Evolutionary conservation across 164 flowering plant genomes (phyloP).

Genomic region (Akebia trifoliata): DNA sequence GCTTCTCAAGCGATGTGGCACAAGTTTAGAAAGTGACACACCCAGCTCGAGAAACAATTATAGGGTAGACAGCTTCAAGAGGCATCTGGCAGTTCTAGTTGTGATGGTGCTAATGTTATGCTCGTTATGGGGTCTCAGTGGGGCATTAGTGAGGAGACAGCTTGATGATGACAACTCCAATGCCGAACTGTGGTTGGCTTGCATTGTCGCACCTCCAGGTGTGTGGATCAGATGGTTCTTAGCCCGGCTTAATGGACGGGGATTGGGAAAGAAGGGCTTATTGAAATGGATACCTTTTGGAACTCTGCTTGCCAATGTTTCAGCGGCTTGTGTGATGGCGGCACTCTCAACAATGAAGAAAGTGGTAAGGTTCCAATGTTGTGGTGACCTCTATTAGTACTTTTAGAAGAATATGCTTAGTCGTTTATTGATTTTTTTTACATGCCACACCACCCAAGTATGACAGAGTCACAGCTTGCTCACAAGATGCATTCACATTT

Average conservation of each 20-base stretch:
- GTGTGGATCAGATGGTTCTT: slow-evolving; percentile 91
- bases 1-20: slow-evolving; percentile 26
- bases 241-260: slow-evolving; percentile 79
- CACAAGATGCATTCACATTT: too few species aligned
- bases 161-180: slow-evolving; percentile 32
- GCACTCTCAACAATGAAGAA: slow-evolving; percentile 57
- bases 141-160: slow-evolving; percentile 29
- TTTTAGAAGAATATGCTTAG: too few species aligned
- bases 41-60: slow-evolving; percentile 14
- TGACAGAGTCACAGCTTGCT: too few species aligned
- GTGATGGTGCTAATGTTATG: slow-evolving; percentile 34
- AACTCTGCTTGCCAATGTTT: slow-evolving; percentile 73
- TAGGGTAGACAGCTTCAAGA: slow-evolving; percentile 31
- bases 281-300: slow-evolving; percentile 90
- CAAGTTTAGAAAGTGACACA: slow-evolving; percentile 6
- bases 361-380: slow-evolving; percentile 37
- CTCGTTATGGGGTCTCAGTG: slow-evolving; percentile 51
- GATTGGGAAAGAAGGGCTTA: slow-evolving; percentile 45
- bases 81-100: slow-evolving; percentile 32
- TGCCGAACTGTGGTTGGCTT: slow-evolving; percentile 74
- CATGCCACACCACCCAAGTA: too few species aligned
- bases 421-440: too few species aligned
- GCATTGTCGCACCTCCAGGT: slow-evolving; percentile 77
- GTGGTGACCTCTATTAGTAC: too few species aligned
- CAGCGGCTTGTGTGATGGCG: slow-evolving; percentile 83